These are phyloP conservation scores for Cordyceps cateniannulata DNA, from an alignment of 2,329 filamentous ascomycete genomes.

Conservation along the genomic window DNA sequence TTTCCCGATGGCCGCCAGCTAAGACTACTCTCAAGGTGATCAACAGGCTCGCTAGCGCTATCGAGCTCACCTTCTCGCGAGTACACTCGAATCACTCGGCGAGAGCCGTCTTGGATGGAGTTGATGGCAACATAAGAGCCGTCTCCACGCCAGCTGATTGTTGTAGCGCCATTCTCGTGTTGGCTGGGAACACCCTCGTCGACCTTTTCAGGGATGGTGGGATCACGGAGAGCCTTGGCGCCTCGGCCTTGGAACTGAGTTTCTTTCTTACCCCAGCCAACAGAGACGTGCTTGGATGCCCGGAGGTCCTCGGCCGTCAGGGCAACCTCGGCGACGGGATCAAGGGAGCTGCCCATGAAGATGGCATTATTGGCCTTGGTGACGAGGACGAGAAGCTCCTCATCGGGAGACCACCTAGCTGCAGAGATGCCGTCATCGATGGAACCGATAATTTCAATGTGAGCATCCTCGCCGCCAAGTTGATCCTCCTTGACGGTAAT, in stretches of 20 bases:
- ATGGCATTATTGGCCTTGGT: constrained; percentile 74
- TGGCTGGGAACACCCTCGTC: constrained; percentile 73
- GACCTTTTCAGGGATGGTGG: constrained; percentile 87
- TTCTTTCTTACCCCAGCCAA: constrained; percentile 97
- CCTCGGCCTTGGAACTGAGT: constrained; percentile 95
- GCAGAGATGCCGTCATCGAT: constrained; percentile 88
- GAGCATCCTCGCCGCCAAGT: constrained; percentile 51
- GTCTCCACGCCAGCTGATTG: constrained; percentile 90
- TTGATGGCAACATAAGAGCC: constrained; percentile 87
- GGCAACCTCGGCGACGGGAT: constrained; percentile 68
- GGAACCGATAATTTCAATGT: constrained; percentile 91
- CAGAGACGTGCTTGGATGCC: constrained; percentile 87
- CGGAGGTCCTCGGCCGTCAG: constrained; percentile 73
- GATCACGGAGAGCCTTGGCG: constrained; percentile 79
- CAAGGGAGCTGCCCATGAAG: constrained; percentile 90
- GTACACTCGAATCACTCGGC: constrained; percentile 83
- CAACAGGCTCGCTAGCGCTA: constrained; percentile 89
- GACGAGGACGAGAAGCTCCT: constrained; percentile 78
- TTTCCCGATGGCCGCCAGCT: constrained; percentile 93
- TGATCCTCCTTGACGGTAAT: constrained; percentile 67
- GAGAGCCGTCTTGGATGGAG: constrained; percentile 58
- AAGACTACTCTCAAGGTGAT: constrained; percentile 77
- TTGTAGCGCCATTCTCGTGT: constrained; percentile 64
- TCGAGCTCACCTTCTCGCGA: constrained; percentile 86
- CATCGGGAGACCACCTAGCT: constrained; percentile 90